Percentiles rank a stretch among this genome's conserved stretches.
Evolutionary conservation across 2,329 filamentous ascomycete genomes (phyloP).

Genomic region (Kalmusia sp.): DNA sequence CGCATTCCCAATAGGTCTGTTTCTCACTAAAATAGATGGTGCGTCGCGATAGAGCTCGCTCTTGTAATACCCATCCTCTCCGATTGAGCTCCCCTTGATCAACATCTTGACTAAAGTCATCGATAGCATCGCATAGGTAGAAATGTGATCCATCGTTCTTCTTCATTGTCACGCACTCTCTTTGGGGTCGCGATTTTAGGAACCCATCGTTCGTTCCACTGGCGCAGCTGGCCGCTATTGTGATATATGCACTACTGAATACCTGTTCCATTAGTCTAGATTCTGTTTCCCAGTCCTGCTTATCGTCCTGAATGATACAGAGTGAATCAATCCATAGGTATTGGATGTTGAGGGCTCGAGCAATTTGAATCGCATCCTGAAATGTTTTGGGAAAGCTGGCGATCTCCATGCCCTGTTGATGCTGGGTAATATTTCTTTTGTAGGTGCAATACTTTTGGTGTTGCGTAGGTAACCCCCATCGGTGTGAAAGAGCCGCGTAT

Average conservation of each 20-base stretch:
- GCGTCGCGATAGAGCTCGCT: slow-evolving; percentile 30
- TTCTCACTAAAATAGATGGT: slow-evolving; percentile 34
- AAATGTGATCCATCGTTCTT: background rate
- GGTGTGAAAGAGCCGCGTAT: slow-evolving; percentile 19
- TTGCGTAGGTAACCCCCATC: slow-evolving; percentile 12
- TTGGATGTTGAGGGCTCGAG: slow-evolving; percentile 16
- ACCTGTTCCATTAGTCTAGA: slow-evolving; percentile 19
- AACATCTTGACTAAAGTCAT: slow-evolving; percentile 28
- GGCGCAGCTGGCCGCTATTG: slow-evolving; percentile 17
- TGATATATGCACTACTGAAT: slow-evolving; percentile 15
- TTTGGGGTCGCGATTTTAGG: slow-evolving; percentile 1
- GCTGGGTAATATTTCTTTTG: background rate
- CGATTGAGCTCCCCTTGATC: slow-evolving; percentile 21
- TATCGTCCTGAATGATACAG: slow-evolving; percentile 15
- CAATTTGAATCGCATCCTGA: slow-evolving; percentile 21
- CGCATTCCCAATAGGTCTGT: slow-evolving; percentile 39
- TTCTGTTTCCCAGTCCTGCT: slow-evolving; percentile 19
- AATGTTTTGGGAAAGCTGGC: slow-evolving; percentile 25
- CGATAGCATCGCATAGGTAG: slow-evolving; percentile 20
- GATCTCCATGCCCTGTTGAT: background rate
- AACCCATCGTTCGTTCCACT: slow-evolving; percentile 12
- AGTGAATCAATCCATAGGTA: slow-evolving; percentile 34
- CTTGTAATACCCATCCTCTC: slow-evolving; percentile 38
- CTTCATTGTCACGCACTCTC: background rate
- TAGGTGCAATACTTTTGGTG: slow-evolving; percentile 12